Conservation (phyloP, 139 green algal species). For the Zygnema circumcarinatum region DNA sequence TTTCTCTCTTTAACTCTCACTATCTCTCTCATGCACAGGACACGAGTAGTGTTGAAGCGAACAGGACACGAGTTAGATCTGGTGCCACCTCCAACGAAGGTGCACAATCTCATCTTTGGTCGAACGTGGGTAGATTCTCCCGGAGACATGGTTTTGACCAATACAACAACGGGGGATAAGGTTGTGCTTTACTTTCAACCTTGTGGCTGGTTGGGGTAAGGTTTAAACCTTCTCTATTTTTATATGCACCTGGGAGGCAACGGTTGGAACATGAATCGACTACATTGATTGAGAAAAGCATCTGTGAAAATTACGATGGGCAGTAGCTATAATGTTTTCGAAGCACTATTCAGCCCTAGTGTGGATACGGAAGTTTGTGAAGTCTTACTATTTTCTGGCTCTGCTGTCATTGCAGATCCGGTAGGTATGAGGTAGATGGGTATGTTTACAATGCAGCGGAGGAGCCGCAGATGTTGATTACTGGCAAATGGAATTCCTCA, state of each 20-base stretch:
- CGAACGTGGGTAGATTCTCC: constrained; percentile 92
- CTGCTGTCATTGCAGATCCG: constrained; percentile 26
- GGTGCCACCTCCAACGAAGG: constrained; percentile 83
- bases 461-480: constrained; percentile 72
- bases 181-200: constrained; percentile 72
- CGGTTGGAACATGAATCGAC: neutral
- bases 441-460: constrained; percentile 74
- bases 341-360: too few relatives aligned
- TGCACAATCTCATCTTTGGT: constrained; percentile 93
- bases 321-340: neutral
- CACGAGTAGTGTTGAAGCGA: constrained; percentile 80
- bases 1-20: neutral
- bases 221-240: constrained; percentile 50
- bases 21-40: constrained; percentile 64
- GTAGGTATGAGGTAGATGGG: constrained; percentile 68
- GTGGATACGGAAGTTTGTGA: neutral
- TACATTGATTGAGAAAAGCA: neutral
- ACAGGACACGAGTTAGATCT: constrained; percentile 84
- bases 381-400: too few relatives aligned
- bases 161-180: constrained; percentile 77
- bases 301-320: neutral
- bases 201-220: constrained; percentile 91
- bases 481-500: constrained; percentile 85
- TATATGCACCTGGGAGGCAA: constrained; percentile 74
- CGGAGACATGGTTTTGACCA: constrained; percentile 82